Evolutionary conservation across 257 asterid species (phyloP), one percentile per base, ranked within the genome.

Genomic region (Lycium barbarum): DNA sequence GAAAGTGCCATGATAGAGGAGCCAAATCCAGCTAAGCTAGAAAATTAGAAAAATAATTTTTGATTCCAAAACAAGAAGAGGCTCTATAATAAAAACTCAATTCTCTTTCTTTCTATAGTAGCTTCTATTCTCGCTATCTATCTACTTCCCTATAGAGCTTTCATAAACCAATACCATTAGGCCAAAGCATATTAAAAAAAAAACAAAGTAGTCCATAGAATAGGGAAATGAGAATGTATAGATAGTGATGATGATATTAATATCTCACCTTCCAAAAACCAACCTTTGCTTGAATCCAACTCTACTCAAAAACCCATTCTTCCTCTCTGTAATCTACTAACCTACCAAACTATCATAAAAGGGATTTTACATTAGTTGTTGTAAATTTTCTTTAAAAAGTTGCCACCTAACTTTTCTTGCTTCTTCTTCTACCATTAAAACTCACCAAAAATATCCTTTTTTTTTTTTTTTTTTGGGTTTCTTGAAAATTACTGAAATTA

Each of bases 211-310:
- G 26, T 76, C 82, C 82, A 51, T 53, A 51, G 26, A 51, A 76
- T 14, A 13, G 38, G 82, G 82, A 6, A 63, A 20, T 45, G 59
- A n/a, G 43, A 49, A 76, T 76, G 82, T 76, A 76, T 76, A 15
- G 72, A 86, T 55, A 86, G 88, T 86, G 85, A 22, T 88, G 84
- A 86, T 94, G 95, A 92, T 91, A 87, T 88, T 49, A 18, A 85
- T 81, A 81, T 88, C 93, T 90, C 90, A 94, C 92, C 97, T 85
- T 90, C 94, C 94, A 83, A 85, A 84, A 79, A 86, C 58, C 47
- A 76, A 86, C 91, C 90, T 91, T 93, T 90, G 72, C 99, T 96
- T 96, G 86, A 87, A 91, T 84, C 92, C 71, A 91, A 91, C 93
- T 91, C 93, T 58, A 88, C 88, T 90, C 92, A 89, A 62, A 49